Conservation (phyloP, 805 yeast species). For the Kuraishia borneana region DNA sequence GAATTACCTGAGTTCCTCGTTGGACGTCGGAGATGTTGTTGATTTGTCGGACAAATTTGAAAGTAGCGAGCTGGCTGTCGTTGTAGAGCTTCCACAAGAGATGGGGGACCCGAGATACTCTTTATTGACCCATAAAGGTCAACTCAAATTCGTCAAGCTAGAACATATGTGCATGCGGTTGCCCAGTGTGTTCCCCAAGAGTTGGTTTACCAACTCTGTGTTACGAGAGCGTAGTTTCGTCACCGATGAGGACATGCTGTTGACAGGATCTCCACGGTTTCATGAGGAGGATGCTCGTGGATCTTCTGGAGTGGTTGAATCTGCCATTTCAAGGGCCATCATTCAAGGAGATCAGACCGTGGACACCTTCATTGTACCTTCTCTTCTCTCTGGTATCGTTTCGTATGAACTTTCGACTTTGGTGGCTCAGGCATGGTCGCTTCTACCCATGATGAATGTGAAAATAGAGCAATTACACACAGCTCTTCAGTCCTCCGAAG, state of each 20-base stretch:
- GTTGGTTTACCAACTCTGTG: slow-evolving; percentile 19
- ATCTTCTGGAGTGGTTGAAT: slow-evolving; percentile 2
- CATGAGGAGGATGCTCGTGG: slow-evolving; percentile 4
- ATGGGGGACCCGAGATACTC: slow-evolving; percentile 45
- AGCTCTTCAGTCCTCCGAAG: slow-evolving; percentile 21
- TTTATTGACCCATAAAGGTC: slow-evolving; percentile 46
- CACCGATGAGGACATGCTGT: neutral
- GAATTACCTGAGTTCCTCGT: neutral
- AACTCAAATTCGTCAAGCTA: slow-evolving; percentile 35
- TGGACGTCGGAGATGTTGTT: slow-evolving; percentile 55
- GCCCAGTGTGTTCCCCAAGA: slow-evolving; percentile 37
- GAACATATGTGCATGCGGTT: slow-evolving; percentile 36
- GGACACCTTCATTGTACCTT: slow-evolving; percentile 18
- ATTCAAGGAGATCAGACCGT: slow-evolving; percentile 5
- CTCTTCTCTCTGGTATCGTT: slow-evolving; percentile 17
- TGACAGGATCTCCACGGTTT: slow-evolving; percentile 6
- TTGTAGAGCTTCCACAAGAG: slow-evolving; percentile 40
- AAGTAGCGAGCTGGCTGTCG: slow-evolving; percentile 36
- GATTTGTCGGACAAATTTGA: slow-evolving; percentile 30
- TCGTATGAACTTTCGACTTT: slow-evolving; percentile 15
- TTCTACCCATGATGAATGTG: slow-evolving; percentile 19
- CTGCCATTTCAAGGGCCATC: neutral
- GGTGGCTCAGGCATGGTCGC: slow-evolving; percentile 17
- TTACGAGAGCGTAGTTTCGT: slow-evolving; percentile 13
- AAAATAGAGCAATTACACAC: slow-evolving; percentile 24